Conservation (phyloP, 1,284 basidiomycete genomes). For the Papiliotrema terrestris region DNA sequence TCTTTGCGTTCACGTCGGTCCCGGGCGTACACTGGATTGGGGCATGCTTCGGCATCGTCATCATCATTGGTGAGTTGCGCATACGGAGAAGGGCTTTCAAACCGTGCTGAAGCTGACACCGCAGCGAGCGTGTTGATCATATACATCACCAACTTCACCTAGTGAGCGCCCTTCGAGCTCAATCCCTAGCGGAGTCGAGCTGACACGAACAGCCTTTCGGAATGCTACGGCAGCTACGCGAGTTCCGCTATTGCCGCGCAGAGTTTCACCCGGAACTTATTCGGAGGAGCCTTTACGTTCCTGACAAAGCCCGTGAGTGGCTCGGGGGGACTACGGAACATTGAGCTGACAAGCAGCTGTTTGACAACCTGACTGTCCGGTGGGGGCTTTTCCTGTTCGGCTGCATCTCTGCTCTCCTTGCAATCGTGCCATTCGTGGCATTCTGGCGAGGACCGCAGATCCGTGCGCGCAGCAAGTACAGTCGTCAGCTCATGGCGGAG, state of each 20-base stretch:
- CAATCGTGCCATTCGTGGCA: slow-evolving; percentile 39
- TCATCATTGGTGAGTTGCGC: slow-evolving; percentile 45
- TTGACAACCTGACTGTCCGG: slow-evolving; percentile 17
- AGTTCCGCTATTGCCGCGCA: slow-evolving; percentile 27
- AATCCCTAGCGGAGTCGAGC: slow-evolving; percentile 24
- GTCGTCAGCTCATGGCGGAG: slow-evolving; percentile 37
- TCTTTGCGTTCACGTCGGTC: slow-evolving; percentile 44
- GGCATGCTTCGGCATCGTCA: slow-evolving; percentile 56
- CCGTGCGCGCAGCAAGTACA: slow-evolving; percentile 32
- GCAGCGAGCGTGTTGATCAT: slow-evolving; percentile 20
- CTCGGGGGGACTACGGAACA: slow-evolving; percentile 4
- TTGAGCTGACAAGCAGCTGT: slow-evolving; percentile 13
- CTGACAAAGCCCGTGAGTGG: slow-evolving; percentile 15
- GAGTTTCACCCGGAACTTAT: slow-evolving; percentile 26
- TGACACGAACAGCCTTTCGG: slow-evolving; percentile 20
- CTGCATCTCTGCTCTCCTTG: slow-evolving; percentile 20
- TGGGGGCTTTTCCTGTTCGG: slow-evolving; percentile 22
- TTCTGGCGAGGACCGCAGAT: slow-evolving; percentile 40
- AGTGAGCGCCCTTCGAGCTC: slow-evolving; percentile 21
- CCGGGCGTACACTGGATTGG: slow-evolving; percentile 34
- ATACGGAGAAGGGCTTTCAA: neutral
- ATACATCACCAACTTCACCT: slow-evolving; percentile 39
- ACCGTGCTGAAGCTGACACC: neutral
- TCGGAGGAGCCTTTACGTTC: slow-evolving; percentile 23
- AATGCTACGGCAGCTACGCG: slow-evolving; percentile 35